Conservation (phyloP, 1,284 basidiomycete species). For the Cystobasidium slooffiae region DNA sequence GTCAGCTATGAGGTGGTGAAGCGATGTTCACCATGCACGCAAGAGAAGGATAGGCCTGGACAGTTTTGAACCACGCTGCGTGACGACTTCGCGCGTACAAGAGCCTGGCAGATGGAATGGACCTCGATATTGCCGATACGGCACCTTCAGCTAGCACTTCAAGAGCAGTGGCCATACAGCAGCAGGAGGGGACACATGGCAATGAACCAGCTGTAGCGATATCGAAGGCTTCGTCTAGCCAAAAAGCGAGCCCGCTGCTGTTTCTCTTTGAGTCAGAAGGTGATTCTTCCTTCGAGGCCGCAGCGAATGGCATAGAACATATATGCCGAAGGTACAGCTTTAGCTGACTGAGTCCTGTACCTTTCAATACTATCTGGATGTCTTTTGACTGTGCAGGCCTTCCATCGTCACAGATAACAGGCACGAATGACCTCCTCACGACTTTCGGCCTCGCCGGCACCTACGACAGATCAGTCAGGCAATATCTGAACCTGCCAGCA, state of each 20-base stretch:
- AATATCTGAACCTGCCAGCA: conserved; percentile 44
- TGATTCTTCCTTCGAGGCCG: conserved; percentile 7
- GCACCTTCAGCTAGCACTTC: conserved; percentile 26
- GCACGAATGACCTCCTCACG: conserved; percentile 48
- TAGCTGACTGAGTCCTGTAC: conserved; percentile 5
- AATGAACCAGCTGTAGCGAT: background rate
- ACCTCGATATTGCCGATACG: conserved; percentile 21
- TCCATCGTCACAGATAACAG: conserved; percentile 45
- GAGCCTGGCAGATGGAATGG: conserved; percentile 27
- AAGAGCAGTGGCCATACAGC: background rate
- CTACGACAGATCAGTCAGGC: conserved; percentile 51
- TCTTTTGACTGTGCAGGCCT: conserved; percentile 33
- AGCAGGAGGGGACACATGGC: background rate
- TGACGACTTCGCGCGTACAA: background rate
- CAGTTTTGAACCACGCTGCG: background rate
- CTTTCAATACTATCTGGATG: background rate
- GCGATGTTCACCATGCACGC: background rate
- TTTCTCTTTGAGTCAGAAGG: conserved; percentile 23
- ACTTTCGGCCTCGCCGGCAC: conserved; percentile 45
- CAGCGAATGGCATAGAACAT: background rate
- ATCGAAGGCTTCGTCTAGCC: background rate
- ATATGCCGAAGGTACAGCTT: background rate
- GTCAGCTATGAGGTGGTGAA: conserved; percentile 10
- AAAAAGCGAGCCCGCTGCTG: conserved; percentile 3
- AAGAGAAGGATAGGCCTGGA: background rate